Percentiles rank a stretch among this genome's conserved stretches.
Conservation (phyloP, 495 filamentous ascomycete species). For the Aspergillus bridgeri region DNA sequence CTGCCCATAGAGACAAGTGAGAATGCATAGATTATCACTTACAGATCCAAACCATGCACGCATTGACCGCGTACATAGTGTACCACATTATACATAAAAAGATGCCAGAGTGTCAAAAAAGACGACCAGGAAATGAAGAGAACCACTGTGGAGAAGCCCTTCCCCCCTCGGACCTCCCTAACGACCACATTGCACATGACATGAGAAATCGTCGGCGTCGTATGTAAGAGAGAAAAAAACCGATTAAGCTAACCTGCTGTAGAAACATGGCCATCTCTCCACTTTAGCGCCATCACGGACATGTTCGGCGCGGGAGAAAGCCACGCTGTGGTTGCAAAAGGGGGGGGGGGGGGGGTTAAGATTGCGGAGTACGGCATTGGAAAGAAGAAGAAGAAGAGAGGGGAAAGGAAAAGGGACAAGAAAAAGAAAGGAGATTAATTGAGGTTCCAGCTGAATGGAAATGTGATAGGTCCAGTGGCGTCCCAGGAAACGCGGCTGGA, state of each 20-base stretch:
- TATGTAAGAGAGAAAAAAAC: not conserved
- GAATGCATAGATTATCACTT: too few relatives aligned
- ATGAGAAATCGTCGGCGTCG: not conserved
- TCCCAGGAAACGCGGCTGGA: not conserved
- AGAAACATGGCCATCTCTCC: not conserved
- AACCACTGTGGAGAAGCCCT: not conserved
- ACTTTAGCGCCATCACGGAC: not conserved
- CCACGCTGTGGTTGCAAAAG: not conserved
- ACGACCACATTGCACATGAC: not conserved
- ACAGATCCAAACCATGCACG: not conserved
- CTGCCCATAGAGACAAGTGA: too few relatives aligned
- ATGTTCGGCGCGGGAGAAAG: not conserved
- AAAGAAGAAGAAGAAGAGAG: not conserved
- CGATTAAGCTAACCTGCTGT: not conserved
- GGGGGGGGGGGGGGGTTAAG: too few relatives aligned
- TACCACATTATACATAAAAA: not conserved
- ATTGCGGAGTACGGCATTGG: not conserved
- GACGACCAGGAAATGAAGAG: not conserved
- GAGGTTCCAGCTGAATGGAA: conserved; percentile 19
- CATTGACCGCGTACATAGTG: not conserved
- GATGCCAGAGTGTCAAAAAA: not conserved
- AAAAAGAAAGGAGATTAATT: conserved; percentile 4
- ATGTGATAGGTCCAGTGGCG: conserved; percentile 21
- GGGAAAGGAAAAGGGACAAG: not conserved
- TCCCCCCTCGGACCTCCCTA: not conserved